phyloP scores from a whole-genome alignment of 306 rosid genomes.

The Hippophae gyantsensis region DNA sequence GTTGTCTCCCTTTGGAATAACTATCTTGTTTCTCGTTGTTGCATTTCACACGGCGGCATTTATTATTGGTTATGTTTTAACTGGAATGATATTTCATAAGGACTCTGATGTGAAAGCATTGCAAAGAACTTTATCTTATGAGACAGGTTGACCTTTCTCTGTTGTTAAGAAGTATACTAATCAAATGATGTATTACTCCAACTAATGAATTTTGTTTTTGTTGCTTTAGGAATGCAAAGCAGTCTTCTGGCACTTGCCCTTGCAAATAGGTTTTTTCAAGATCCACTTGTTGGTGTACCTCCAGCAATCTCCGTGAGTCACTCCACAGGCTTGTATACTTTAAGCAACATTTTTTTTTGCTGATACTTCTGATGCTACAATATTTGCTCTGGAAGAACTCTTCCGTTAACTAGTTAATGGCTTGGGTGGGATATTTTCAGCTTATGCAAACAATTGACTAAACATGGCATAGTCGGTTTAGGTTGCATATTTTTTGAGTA shows the following conservation, averaged over 20 bases:
- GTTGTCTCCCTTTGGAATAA: constrained; percentile 59
- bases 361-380: not conserved
- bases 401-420: not conserved
- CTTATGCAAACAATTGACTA: not conserved
- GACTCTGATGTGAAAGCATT: constrained; percentile 54
- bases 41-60: constrained; percentile 71
- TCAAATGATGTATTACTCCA: constrained; percentile 5
- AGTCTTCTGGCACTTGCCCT: constrained; percentile 97
- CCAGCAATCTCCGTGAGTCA: constrained; percentile 88
- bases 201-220: constrained; percentile 8
- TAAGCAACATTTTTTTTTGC: not conserved
- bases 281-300: constrained; percentile 73
- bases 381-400: not conserved
- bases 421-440: not conserved
- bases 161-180: constrained; percentile 4
- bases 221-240: constrained; percentile 84
- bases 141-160: constrained; percentile 57
- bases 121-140: constrained; percentile 81
- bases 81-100: constrained; percentile 55
- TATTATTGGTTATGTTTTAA: constrained; percentile 55
- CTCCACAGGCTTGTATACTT: not conserved
- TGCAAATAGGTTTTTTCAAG: constrained; percentile 78
- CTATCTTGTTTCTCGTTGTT: constrained; percentile 50
- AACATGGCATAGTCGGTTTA: no score
- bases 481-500: no score